Evolutionary conservation across 2,329 filamentous ascomycete species (phyloP).

Genomic region (Beauveria scarabaeidicola): DNA sequence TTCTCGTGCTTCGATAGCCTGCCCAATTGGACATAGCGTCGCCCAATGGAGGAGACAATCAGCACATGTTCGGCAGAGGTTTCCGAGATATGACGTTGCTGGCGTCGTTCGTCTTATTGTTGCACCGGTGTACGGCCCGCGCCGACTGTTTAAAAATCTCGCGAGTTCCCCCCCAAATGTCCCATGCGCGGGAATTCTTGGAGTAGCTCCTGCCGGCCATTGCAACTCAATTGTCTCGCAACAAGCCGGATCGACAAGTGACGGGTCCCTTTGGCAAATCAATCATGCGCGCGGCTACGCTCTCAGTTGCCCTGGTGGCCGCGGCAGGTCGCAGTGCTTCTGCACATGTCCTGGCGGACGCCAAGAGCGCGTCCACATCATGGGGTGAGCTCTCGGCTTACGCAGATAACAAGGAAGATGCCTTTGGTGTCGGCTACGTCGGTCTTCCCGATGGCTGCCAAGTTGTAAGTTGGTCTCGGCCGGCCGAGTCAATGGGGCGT

Average conservation of each 20-base stretch:
- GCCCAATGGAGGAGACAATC: neutral
- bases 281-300: neutral
- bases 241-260: neutral
- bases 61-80: neutral
- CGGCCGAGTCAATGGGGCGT: neutral
- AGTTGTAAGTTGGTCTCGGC: conserved; percentile 12
- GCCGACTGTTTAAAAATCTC: neutral
- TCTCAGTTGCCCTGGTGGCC: neutral
- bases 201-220: neutral
- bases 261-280: neutral
- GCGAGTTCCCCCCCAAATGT: neutral
- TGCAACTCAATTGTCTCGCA: neutral
- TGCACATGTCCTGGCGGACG: conserved; percentile 19
- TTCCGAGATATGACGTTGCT: neutral
- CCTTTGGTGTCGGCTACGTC: conserved; percentile 38
- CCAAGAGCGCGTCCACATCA: conserved; percentile 21
- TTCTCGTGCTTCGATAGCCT: neutral
- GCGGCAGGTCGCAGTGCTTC: neutral
- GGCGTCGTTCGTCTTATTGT: neutral
- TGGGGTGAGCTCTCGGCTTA: conserved; percentile 42
- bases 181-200: neutral
- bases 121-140: too few species aligned
- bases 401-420: conserved; percentile 33
- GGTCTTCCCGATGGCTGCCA: conserved; percentile 42
- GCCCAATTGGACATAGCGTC: neutral